Evolutionary conservation across 2,329 filamentous ascomycete species (phyloP), one percentile per base, ranked within the genome.

Genomic region (Hypoxylon sp.): DNA sequence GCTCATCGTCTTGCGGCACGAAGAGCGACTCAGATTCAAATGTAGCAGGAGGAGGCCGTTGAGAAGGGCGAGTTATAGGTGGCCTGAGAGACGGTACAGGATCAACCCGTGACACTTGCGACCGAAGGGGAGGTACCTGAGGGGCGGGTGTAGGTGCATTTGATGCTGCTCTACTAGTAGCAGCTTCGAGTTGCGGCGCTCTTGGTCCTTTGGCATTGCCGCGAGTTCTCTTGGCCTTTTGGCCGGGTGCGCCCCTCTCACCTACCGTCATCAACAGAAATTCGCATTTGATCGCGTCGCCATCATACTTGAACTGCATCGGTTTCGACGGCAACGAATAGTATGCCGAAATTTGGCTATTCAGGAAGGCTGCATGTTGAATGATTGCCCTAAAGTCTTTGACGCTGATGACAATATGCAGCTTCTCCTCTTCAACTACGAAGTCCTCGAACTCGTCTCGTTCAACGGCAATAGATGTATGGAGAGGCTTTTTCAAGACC

Each of bases 231-330:
- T 83, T 86, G 48, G 81, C 82, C 75, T 83, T 86, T 65, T 84
- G 84, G 10, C 77, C 78, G 4, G 83, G 78, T 50, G 83, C 85
- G 29, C 80, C 83, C 64, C 85, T 83, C 71, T 94, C 91, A 13
- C 92, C 92, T 8, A 92, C 89, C 0, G 92, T 95, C 92, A 94
- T 94, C 67, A 95, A 85, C 47, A 94, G 91, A 73, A 94, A 94
- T 71, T 94, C 91, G 78, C 90, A 93, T 39, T 87, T 81, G 33
- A 94, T 84, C 35, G 90, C 91, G 64, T 91, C 89, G 46, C 87
- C 86, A 24, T 86, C 84, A 75, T 95, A 95, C 48, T 85, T 88
- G 65, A 95, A 85, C 74, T 93, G 91, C 76, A 95, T 86, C 1
- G 92, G 92, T 14, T 88, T 87, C 14, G 88, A 88, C 3, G 92